Evolutionary conservation across 2,329 filamentous ascomycete species (phyloP), one percentile per base, ranked within the genome.

Genomic region (Nemania sp.): DNA sequence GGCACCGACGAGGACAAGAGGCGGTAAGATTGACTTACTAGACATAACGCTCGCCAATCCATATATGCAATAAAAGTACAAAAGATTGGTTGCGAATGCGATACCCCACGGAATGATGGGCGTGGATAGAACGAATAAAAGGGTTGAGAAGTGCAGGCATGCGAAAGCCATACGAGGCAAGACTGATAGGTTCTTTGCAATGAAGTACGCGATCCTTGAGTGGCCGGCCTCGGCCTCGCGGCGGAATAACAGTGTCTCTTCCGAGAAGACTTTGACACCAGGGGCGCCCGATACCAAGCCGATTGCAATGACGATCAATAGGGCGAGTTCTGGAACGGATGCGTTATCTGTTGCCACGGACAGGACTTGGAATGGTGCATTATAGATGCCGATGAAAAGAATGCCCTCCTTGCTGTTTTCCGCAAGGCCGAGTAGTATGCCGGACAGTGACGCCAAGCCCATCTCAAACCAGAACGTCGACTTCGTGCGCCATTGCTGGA

Each of bases 1-100:
- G 2, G 6, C 20, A 26, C 2, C 7, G 6, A 4, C 2, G 9
- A 4, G 12, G 6, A 26, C 8, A n/a, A 14, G 17, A 19, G 9
- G 6, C 14, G 1, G 24, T 17, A 6, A 14, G 15, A 17, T 19
- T 7, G n/a, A 49, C 56, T 56, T 53, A 59, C 56, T 82, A 52
- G 75, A 79, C 14, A 83, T 66, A 24, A 73, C 68, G 28, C 74
- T 78, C 0, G 81, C 76, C 6, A 84, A 71, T 0, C 81, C 80
- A 63, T 83, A 84, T 45, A 84, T 79, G 61, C 77, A 78, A 68
- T 78, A 85, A 61, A 82, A 83, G 67, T 83, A 84, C 8, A 77
- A 56, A 40, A 83, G 61, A 51, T 83, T 83, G 6, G 73, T 74
- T 12, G 72, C 48, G 63, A 80, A 83, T 22, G 78, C 77, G 8